A percentile compares a stretch with the other conserved stretches of the same genome.
These are phyloP conservation scores for Cenchrus americanus DNA, from an alignment of 176 grass and related monocot species.

Conservation along the genomic window DNA sequence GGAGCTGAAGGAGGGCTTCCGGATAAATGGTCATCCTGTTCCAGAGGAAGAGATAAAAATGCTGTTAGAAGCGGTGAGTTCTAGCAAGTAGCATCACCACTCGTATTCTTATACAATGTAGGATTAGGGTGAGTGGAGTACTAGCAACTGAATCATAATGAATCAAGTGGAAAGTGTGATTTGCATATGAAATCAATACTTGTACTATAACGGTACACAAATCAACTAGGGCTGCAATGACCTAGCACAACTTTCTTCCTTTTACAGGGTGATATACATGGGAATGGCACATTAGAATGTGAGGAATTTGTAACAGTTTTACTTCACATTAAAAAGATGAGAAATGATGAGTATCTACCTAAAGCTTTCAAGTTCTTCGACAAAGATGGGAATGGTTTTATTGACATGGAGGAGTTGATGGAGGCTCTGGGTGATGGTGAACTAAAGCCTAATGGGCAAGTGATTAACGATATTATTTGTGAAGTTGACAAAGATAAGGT, in stretches of 20 bases:
- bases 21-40: conserved; percentile 57
- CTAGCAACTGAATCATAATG: conserved; percentile 14
- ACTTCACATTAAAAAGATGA: conserved; percentile 86
- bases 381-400: conserved; percentile 80
- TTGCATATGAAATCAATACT: background rate
- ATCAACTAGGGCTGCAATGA: background rate
- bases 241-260: conserved; percentile 19
- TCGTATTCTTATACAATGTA: conserved; percentile 19
- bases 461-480: conserved; percentile 68
- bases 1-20: conserved; percentile 76
- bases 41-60: conserved; percentile 72
- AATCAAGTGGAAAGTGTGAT: conserved; percentile 20
- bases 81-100: background rate
- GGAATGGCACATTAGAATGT: conserved; percentile 71
- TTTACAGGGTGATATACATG: conserved; percentile 75
- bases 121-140: background rate
- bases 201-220: background rate
- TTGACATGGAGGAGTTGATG: conserved; percentile 78
- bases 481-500: conserved; percentile 81
- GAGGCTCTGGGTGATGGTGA: conserved; percentile 74
- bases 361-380: conserved; percentile 87
- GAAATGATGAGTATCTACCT: conserved; percentile 72
- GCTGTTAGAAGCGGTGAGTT: conserved; percentile 87
- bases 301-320: conserved; percentile 91
- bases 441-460: conserved; percentile 63